A percentile compares a stretch with the other conserved stretches of the same genome.
Conservation (phyloP, 208 protist genomes). For the Acanthamoeba royreba region DNA sequence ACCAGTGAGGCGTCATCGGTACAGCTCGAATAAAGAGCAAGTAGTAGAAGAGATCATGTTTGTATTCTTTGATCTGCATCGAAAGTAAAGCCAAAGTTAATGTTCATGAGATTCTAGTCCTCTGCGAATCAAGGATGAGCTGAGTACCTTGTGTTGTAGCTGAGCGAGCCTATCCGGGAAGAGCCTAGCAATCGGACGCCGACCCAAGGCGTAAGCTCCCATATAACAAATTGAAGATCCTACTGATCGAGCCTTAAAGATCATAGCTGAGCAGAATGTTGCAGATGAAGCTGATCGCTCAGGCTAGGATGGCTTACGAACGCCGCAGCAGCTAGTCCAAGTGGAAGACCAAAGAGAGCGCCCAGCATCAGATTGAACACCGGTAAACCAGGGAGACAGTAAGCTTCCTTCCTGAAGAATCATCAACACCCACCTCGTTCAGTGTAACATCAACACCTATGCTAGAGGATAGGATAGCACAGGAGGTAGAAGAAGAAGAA, state of each 20-base stretch:
- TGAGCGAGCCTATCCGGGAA: neutral
- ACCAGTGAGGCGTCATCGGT: neutral
- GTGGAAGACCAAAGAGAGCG: neutral
- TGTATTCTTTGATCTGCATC: neutral
- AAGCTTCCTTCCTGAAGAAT: neutral
- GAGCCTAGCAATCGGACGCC: neutral
- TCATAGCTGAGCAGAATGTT: neutral
- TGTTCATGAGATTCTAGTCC: too few relatives aligned
- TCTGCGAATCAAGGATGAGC: too few relatives aligned
- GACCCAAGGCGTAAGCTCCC: neutral
- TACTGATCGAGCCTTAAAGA: neutral
- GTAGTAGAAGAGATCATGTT: neutral
- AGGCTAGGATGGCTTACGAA: neutral
- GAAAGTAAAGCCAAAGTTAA: neutral
- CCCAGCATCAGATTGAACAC: conserved; percentile 32
- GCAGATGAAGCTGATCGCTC: neutral
- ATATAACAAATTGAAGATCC: neutral
- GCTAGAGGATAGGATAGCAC: too few relatives aligned
- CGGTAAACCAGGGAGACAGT: neutral
- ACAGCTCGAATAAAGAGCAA: neutral
- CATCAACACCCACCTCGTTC: neutral
- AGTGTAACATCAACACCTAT: neutral
- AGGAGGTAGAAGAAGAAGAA: neutral
- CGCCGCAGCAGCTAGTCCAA: neutral
- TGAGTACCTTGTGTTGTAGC: neutral